Base-by-base conservation (phyloP, 1,284 basidiomycete species). In the Tilletia walkeri region DNA sequence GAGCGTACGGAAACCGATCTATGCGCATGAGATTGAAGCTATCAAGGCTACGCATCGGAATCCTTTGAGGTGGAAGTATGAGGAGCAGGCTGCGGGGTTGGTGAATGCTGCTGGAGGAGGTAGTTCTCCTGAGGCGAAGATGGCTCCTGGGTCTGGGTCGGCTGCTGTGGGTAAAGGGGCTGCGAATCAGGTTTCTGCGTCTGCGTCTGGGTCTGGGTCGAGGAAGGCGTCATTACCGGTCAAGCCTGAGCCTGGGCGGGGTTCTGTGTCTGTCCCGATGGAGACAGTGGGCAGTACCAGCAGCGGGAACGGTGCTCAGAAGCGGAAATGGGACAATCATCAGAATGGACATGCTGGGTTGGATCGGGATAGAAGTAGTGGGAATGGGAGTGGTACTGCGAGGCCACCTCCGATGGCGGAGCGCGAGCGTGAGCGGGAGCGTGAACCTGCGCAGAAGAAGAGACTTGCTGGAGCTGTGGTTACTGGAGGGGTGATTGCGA, bases 21-120 rank as follows among this genome's bases (percentile, higher is more conserved):
- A 41, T n/a, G 36, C 30, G 34, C 18, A 63, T 12, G 59, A 63
- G 38, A 39, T 63, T n/a, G 34, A 63, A n/a, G 59, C 30, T 9
- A 36, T 63, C 34, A 63, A 63, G 59, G 39, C 18, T 34, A 39
- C 12, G 18, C 59, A 63, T 63, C 59, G 34, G 14, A 63, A 63
- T 41, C 59, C 59, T 10, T 16, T 63, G 4, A 0, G 59, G 59
- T 63, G 59, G 59, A 63, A 63, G 34, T 63, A 63, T 34, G 59
- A 63, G 59, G 59, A 63, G 38, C 36, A 63, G 34, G 36, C 39
- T 34, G 36, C 38, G 6, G 59, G 59, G 16, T 41, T 63, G 34
- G 36, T 39, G 6, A 9, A 53, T 10, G 6, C 18, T 6, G 50
- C 7, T 18, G 16, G 12, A n/a, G 12, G 47, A n/a, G 47, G n/a